These are phyloP conservation scores for Yarrowia osloensis DNA, from an alignment of 805 yeast species.

Conservation along the genomic window DNA sequence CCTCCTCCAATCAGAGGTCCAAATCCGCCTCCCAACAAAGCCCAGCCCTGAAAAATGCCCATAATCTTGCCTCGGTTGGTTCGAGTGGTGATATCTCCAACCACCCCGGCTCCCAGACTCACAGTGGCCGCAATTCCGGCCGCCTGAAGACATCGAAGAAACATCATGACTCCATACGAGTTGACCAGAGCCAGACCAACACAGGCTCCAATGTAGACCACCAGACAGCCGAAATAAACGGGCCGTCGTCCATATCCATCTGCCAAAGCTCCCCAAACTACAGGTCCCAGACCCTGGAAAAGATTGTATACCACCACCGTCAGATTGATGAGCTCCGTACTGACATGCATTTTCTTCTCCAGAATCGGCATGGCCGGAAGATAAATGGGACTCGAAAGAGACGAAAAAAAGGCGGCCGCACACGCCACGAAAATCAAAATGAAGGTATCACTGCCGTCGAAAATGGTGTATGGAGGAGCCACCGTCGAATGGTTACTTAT, in stretches of 20 bases:
- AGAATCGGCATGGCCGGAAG: constrained; percentile 72
- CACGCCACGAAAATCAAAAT: constrained; percentile 6
- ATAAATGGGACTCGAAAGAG: constrained; percentile 74
- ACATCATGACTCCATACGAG: constrained; percentile 59
- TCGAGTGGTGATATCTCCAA: constrained; percentile 70
- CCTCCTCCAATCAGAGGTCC: constrained; percentile 72
- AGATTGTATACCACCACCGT: constrained; percentile 75
- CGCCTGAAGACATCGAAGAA: constrained; percentile 72
- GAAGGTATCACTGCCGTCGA: constrained; percentile 53
- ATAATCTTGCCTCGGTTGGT: constrained; percentile 71
- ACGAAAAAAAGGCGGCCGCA: constrained; percentile 45
- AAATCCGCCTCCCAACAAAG: constrained; percentile 71
- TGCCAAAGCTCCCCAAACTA: constrained; percentile 69
- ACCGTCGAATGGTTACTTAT: background rate
- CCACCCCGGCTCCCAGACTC: constrained; percentile 66
- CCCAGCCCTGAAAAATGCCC: constrained; percentile 65
- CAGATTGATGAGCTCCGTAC: constrained; percentile 61
- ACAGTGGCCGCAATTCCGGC: constrained; percentile 74
- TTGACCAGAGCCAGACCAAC: constrained; percentile 63
- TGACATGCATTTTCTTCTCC: constrained; percentile 54
- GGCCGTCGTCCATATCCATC: constrained; percentile 76
- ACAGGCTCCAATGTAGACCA: constrained; percentile 60
- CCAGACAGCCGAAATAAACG: constrained; percentile 56
- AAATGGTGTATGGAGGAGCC: constrained; percentile 18
- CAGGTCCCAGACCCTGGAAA: constrained; percentile 76